Base-by-base conservation (phyloP, 2,329 filamentous ascomycete species). In the Aspergillus calidoustus region DNA sequence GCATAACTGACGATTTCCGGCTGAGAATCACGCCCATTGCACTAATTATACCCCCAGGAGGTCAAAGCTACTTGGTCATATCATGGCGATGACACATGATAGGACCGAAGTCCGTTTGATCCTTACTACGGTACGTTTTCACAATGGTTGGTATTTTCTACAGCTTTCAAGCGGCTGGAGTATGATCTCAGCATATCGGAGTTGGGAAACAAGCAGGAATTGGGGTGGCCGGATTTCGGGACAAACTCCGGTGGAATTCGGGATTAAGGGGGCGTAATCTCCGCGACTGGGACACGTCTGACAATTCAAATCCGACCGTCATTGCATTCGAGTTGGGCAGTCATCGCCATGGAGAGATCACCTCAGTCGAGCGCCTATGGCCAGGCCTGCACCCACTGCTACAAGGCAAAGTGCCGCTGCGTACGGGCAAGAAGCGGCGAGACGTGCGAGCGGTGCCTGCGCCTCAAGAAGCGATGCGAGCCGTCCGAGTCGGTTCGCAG, bases 381-480 rank as follows among this genome's bases (percentile, higher is more conserved):
- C 46, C 66, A 69, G 41, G 68, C 72, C 41, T 74, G 72, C 57
- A 68, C 56, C 23, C 67, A 71, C 4, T 74, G 72, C 57, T 73
- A 69, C 64, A 73, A 71, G 66, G 69, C 72, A 41, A 74, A 74
- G 54, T 71, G 69, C 64, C 66, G 68, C 7, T 74, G 72, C 64
- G 69, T 74, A 47, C 63, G 64, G 57, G 17, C 49, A 3, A 6
- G 61, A 46, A 66, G 30, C 47, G 61, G 63, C 28, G 63, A 61
- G 54, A 54, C 50, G 57, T 74, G 71, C 56, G 72, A 74, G 65
- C 70, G 72, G 67, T 79, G 76, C 47, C 57, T 72, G n/a, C 74
- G 76, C 50, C 75, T 78, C 7, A 70, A 67, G 38, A 78, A 76
- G 64, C 53, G 63, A 7, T 79, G 77, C 58, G 66, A 72, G 54